Percentiles rank a stretch among this genome's conserved stretches.
phyloP scores from a whole-genome alignment of 2,329 filamentous ascomycete genomes.

The Talaromyces funiculosus region DNA sequence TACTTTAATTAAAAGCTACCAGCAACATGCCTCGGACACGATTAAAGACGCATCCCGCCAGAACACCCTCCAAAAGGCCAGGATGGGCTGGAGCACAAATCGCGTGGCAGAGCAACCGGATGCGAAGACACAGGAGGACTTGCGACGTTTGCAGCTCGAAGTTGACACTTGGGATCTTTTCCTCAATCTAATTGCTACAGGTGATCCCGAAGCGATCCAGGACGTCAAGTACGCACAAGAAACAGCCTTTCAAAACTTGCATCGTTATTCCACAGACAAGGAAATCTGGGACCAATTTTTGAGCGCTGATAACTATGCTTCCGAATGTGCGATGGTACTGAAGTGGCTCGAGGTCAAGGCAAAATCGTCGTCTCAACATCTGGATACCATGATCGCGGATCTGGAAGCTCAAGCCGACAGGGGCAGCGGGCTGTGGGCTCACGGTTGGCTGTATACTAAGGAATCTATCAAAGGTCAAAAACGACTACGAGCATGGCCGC shows the following conservation, averaged over 20 bases:
- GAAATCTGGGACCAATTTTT: constrained; percentile 71
- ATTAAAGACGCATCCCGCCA: constrained; percentile 40
- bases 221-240: constrained; percentile 37
- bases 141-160: constrained; percentile 69
- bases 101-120: constrained; percentile 17
- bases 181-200: constrained; percentile 64
- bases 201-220: constrained; percentile 49
- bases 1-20: constrained; percentile 61
- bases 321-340: constrained; percentile 72
- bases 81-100: constrained; percentile 25
- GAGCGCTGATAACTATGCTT: constrained; percentile 63
- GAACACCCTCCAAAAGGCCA: constrained; percentile 36
- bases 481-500: constrained; percentile 63
- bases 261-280: constrained; percentile 54
- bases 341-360: constrained; percentile 82
- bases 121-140: constrained; percentile 27
- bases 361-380: constrained; percentile 59
- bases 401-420: constrained; percentile 70
- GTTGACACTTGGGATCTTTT: constrained; percentile 87
- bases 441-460: constrained; percentile 90
- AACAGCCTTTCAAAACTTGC: constrained; percentile 38
- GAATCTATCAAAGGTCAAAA: constrained; percentile 87
- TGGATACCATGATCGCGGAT: constrained; percentile 70
- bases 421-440: constrained; percentile 69
- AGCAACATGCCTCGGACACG: constrained; percentile 49